Percentiles rank a stretch among this genome's conserved stretches.
These are phyloP conservation scores for Clitoria ternatea DNA, from an alignment of 306 rosid genomes.

Conservation along the genomic window DNA sequence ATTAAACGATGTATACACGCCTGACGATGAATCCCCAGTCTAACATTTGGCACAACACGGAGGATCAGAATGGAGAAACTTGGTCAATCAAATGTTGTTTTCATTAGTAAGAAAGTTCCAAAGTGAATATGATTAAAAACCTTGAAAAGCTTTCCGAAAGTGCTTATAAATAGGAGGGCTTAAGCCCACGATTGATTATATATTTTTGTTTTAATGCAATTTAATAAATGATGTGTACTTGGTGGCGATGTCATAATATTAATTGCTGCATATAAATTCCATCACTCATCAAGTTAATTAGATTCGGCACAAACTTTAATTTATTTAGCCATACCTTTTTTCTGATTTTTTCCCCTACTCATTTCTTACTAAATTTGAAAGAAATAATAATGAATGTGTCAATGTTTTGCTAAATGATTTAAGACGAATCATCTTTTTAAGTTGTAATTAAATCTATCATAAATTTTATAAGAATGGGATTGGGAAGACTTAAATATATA, in stretches of 20 bases:
- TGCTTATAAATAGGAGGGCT: not conserved
- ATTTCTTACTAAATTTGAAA: no score
- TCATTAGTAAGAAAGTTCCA: not conserved
- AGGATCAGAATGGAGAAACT: not conserved
- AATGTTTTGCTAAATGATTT: no score
- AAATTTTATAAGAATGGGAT: no score
- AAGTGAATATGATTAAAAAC: not conserved
- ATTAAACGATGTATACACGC: no score
- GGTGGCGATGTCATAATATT: conserved; percentile 12
- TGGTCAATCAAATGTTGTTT: not conserved
- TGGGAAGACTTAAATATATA: no score
- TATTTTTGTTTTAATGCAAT: not conserved
- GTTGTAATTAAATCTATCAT: no score
- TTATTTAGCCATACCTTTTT: no score
- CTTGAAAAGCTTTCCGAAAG: not conserved
- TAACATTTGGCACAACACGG: conserved; percentile 27
- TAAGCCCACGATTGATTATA: conserved; percentile 14
- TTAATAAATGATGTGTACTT: not conserved
- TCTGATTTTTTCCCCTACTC: no score
- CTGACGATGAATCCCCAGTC: conserved; percentile 13
- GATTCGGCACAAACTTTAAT: not conserved
- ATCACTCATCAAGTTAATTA: not conserved
- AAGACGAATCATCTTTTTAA: no score
- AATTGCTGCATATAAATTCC: not conserved
- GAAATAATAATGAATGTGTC: no score